Conservation (phyloP, 306 rosid genomes). For the Begonia fuchsioides region DNA sequence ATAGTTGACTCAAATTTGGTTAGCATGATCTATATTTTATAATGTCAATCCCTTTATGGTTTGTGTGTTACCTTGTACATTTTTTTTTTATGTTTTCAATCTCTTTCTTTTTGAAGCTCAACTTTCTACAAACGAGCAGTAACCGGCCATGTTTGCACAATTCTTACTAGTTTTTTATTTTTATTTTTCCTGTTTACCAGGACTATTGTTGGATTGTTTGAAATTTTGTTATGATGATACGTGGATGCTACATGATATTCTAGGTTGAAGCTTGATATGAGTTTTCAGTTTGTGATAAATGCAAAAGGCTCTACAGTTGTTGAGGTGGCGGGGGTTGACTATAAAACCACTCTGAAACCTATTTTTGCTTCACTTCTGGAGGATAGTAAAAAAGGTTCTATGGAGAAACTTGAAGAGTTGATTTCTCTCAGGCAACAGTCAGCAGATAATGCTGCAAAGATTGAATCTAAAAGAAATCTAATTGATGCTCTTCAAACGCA, state of each 20-base stretch:
- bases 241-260: no score
- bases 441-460: conserved; percentile 32
- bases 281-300: conserved; percentile 53
- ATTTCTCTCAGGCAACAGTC: conserved; percentile 46
- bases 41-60: no score
- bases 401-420: conserved; percentile 51
- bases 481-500: conserved; percentile 27
- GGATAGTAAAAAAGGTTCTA: conserved; percentile 46
- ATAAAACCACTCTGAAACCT: conserved; percentile 49
- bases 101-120: no score
- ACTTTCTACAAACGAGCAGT: no score
- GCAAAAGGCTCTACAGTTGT: conserved; percentile 54
- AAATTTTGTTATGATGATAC: conserved; percentile 4
- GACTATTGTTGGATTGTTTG: not conserved
- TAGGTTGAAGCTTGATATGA: conserved; percentile 64
- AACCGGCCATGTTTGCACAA: no score
- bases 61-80: no score
- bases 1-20: no score
- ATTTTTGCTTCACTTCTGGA: conserved; percentile 34
- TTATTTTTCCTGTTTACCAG: no score
- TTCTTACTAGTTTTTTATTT: no score
- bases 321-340: conserved; percentile 73
- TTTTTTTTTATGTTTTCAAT: no score
- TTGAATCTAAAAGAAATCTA: conserved; percentile 48
- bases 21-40: no score